Evolutionary conservation across 2,329 filamentous ascomycete genomes (phyloP), one percentile per base, ranked within the genome.

Genomic region (Fusarium palustre): DNA sequence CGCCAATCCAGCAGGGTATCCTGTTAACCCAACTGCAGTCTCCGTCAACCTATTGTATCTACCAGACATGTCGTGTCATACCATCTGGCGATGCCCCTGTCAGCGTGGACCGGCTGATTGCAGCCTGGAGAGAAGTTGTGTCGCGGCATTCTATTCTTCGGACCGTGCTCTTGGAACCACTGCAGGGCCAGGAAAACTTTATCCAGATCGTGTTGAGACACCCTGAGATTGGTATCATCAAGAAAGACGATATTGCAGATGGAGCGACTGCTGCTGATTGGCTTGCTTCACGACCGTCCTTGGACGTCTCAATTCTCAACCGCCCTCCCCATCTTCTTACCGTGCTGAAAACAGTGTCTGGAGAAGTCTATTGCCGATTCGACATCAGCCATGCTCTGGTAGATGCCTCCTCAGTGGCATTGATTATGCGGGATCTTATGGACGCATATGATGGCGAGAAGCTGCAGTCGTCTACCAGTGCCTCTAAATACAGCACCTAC

Each of bases 1-100:
- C 49, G 13, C 36, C 49, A 41, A 53, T 31, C 9, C 49, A 53
- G 25, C 49, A 53, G 31, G 49, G 49, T 31, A 53, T 53, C 6
- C 36, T 53, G n/a, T 24, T 53, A 5, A 53, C 36, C 15, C 49
- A 53, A 24, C 25, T 53, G 20, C 34, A 53, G 36, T 53, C 49
- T 6, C 49, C 49, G 7, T 31, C 49, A 53, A 53, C 49, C 18
- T 53, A 53, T 31, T 41, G 36, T 15, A 41, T 53, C 18, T 41
- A 41, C 25, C 49, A 53, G 49, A 53, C 36, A 42, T 53, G 49
- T n/a, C 49, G 36, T 22, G 5, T 53, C 25, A 8, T 53, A 8
- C n/a, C 49, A 53, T 41, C 49, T 22, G 49, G 16, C 10, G 25
- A 20, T 20, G 25, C n/a, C 10, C 34, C 28, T 30, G 49, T 53